Conservation (phyloP, 2,329 filamentous ascomycete genomes). For the Talaromyces sp. region DNA sequence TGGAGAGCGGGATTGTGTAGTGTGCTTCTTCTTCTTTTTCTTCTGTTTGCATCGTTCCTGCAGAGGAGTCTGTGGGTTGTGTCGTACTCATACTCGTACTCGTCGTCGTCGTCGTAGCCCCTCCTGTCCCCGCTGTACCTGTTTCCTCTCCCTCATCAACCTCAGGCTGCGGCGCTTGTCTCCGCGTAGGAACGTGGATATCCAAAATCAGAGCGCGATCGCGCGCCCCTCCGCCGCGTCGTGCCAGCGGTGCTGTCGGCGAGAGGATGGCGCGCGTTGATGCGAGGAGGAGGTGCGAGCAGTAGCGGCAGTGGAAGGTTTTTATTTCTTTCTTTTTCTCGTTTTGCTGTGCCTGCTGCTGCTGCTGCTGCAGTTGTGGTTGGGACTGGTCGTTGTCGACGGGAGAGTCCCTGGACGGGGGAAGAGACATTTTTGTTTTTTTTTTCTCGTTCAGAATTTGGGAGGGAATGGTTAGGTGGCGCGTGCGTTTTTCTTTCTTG, state of each 20-base stretch:
- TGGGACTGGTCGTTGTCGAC: not conserved
- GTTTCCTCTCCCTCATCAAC: conserved; percentile 9
- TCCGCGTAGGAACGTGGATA: conserved; percentile 24
- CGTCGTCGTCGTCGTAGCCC: not conserved
- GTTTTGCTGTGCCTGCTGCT: not conserved
- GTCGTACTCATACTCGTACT: too few relatives aligned
- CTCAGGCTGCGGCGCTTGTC: not conserved
- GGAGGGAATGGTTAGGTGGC: too few relatives aligned
- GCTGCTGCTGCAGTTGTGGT: not conserved
- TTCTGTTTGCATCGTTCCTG: not conserved
- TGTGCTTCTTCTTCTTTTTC: conserved; percentile 17
- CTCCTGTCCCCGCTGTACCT: not conserved
- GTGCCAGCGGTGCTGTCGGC: conserved; percentile 15
- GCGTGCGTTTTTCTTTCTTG: too few relatives aligned
- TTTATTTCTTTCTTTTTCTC: conserved; percentile 24
- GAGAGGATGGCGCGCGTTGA: conserved; percentile 47
- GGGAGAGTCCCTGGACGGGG: too few relatives aligned
- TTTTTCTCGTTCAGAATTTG: too few relatives aligned
- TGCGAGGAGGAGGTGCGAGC: conserved; percentile 59
- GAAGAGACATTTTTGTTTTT: not conserved
- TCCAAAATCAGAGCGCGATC: conserved; percentile 57
- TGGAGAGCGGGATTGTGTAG: conserved; percentile 49
- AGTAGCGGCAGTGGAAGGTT: conserved; percentile 58
- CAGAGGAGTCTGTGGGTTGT: too few relatives aligned
- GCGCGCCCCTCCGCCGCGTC: conserved; percentile 14